phyloP scores from a whole-genome alignment of 768 basidiomycete species.

The Amanita molliuscula region DNA sequence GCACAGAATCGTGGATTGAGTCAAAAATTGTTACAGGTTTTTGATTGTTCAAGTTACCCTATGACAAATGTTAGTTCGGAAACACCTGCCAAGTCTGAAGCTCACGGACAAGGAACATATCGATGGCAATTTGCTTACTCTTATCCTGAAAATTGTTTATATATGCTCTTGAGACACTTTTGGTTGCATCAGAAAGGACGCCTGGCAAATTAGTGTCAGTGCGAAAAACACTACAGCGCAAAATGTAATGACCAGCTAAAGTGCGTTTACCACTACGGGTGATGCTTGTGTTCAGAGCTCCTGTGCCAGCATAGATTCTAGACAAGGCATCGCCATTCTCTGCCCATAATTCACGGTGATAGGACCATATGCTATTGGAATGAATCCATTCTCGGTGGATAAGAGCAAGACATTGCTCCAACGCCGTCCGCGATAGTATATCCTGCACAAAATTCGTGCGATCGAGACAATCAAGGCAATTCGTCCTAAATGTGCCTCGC shows the following conservation, averaged over 20 bases:
- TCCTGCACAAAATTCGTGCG: slow-evolving; percentile 98
- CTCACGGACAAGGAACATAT: slow-evolving; percentile 77
- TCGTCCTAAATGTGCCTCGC: slow-evolving; percentile 86
- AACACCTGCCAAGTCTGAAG: no score
- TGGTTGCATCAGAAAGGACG: slow-evolving; percentile 91
- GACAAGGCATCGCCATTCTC: slow-evolving; percentile 93
- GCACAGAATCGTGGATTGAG: slow-evolving; percentile 84
- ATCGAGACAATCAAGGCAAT: slow-evolving; percentile 94
- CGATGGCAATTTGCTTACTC: slow-evolving; percentile 88
- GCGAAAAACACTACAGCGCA: slow-evolving; percentile 2
- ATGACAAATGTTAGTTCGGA: slow-evolving; percentile 8
- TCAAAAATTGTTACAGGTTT: slow-evolving; percentile 86
- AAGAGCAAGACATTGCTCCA: slow-evolving; percentile 76
- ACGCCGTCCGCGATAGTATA: slow-evolving; percentile 71
- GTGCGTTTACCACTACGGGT: slow-evolving; percentile 94
- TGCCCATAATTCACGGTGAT: slow-evolving; percentile 94
- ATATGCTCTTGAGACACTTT: slow-evolving; percentile 91
- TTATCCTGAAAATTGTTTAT: slow-evolving; percentile 98
- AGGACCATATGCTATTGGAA: slow-evolving; percentile 62
- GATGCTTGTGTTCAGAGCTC: slow-evolving; percentile 91
- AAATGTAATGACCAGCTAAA: slow-evolving; percentile 50
- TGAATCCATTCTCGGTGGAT: slow-evolving; percentile 70
- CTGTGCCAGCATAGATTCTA: slow-evolving; percentile 89
- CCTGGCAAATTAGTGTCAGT: slow-evolving; percentile 30
- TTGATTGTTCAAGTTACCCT: slow-evolving; percentile 93